phyloP scores from a whole-genome alignment of 1,284 basidiomycete species.

The Stereum hirsutum region DNA sequence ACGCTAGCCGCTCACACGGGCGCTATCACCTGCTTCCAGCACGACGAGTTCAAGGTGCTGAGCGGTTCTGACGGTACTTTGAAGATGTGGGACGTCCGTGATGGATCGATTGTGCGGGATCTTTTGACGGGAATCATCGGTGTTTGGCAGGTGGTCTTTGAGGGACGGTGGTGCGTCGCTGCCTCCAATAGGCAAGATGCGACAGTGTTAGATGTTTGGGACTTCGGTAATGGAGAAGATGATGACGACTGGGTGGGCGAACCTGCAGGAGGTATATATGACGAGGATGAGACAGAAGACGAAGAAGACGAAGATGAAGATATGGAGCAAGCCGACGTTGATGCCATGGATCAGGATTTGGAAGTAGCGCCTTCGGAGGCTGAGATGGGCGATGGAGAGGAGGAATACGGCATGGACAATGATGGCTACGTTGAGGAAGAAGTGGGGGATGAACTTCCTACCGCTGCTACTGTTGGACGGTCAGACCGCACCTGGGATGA shows the following conservation, averaged over 20 bases:
- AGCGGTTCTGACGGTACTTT: constrained; percentile 92
- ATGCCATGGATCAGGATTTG: constrained; percentile 65
- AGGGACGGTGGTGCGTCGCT: constrained; percentile 86
- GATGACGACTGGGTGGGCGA: constrained; percentile 49
- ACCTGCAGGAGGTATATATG: constrained; percentile 24
- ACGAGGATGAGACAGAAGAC: not conserved
- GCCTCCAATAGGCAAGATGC: constrained; percentile 77
- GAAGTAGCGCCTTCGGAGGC: constrained; percentile 37
- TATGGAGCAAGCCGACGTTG: constrained; percentile 38
- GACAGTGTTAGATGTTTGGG: constrained; percentile 82
- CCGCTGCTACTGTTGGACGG: constrained; percentile 8
- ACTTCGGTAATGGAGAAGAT: constrained; percentile 63
- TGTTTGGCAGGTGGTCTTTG: constrained; percentile 95
- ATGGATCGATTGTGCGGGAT: constrained; percentile 79
- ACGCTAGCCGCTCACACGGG: constrained; percentile 84
- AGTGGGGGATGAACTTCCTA: constrained; percentile 18
- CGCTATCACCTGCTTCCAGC: constrained; percentile 95
- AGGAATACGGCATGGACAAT: constrained; percentile 23
- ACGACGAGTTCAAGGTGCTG: constrained; percentile 93
- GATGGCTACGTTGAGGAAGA: constrained; percentile 21
- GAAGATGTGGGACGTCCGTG: constrained; percentile 92
- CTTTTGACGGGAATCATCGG: constrained; percentile 82
- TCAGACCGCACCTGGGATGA: constrained; percentile 2
- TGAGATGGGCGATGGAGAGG: constrained; percentile 28
- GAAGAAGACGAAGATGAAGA: constrained; percentile 6